These are phyloP conservation scores for Bacidia gigantensis DNA, from an alignment of 495 filamentous ascomycete species.

Conservation along the genomic window DNA sequence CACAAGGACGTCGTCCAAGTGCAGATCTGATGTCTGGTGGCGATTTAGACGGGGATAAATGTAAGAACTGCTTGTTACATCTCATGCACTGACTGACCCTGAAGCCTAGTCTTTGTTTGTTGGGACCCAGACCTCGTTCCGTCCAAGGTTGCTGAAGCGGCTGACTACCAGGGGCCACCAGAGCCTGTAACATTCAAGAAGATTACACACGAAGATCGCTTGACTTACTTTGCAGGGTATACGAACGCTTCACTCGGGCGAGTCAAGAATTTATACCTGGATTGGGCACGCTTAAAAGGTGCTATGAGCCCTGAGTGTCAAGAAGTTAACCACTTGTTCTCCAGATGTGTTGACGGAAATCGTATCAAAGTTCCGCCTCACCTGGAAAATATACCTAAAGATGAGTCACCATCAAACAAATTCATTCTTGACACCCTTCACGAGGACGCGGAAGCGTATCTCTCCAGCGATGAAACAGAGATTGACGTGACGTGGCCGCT, in stretches of 20 bases:
- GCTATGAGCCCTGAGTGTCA: conserved; percentile 36
- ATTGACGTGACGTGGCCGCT: conserved; percentile 17
- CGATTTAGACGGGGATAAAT: conserved; percentile 39
- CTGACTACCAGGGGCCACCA: conserved; percentile 32
- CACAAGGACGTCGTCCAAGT: conserved; percentile 30
- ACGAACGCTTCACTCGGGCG: conserved; percentile 33
- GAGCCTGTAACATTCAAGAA: conserved; percentile 30
- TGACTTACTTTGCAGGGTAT: conserved; percentile 36
- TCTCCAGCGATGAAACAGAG: not conserved
- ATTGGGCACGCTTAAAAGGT: conserved; percentile 34
- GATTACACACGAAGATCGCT: conserved; percentile 33
- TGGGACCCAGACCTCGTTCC: conserved; percentile 39
- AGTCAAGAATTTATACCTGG: conserved; percentile 37
- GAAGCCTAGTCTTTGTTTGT: conserved; percentile 32
- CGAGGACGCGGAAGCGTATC: conserved; percentile 16
- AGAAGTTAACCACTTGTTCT: conserved; percentile 40
- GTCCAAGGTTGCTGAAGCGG: conserved; percentile 27
- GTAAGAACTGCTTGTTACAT: conserved; percentile 18
- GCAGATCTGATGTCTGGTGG: conserved; percentile 43
- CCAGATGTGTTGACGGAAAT: conserved; percentile 38
- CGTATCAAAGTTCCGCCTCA: conserved; percentile 30
- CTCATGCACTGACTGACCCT: not conserved
- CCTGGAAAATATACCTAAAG: conserved; percentile 28
- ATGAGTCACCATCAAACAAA: conserved; percentile 5
- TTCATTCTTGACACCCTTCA: conserved; percentile 38